Evolutionary conservation across 73 alveolate species (phyloP), one percentile per base, ranked within the genome.

Genomic region (Effrenium voratum): DNA sequence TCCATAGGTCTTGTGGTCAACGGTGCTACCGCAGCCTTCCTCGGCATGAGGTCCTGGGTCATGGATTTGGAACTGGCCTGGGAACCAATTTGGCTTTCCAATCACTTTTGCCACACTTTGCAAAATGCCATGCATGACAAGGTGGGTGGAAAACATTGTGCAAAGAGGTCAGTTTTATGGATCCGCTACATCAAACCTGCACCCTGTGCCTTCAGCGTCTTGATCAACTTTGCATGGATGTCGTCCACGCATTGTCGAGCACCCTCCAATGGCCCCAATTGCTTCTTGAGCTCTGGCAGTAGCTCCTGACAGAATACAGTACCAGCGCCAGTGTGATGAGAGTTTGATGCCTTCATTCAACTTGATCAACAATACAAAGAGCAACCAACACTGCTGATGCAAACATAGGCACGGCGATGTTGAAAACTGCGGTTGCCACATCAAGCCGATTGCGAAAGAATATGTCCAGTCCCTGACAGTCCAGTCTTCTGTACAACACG

Each of bases 41-140:
- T 47, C 30, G 91, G 91, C 91, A 80, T 80, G 72, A 80, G 91
- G 30, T 80, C 91, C 91, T 80, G 91, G 26, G 19, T n/a, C n/a
- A n/a, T n/a, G n/a, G n/a, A n/a, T n/a, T n/a, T n/a, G n/a, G n/a
- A n/a, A n/a, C n/a, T n/a, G n/a, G n/a, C n/a, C n/a, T n/a, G n/a
- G n/a, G n/a, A n/a, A n/a, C n/a, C n/a, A n/a, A n/a, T n/a, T n/a
- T n/a, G n/a, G n/a, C n/a, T n/a, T n/a, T n/a, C n/a, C n/a, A n/a
- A n/a, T n/a, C n/a, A n/a, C n/a, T n/a, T n/a, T n/a, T n/a, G n/a
- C n/a, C n/a, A n/a, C n/a, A n/a, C n/a, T n/a, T n/a, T n/a, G n/a
- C n/a, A n/a, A n/a, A n/a, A n/a, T n/a, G n/a, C n/a, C n/a, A n/a
- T n/a, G n/a, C n/a, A n/a, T n/a, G n/a, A n/a, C n/a, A n/a, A n/a